phyloP scores from a whole-genome alignment of 1,139 yeast genomes.

The Candida freyschussii region DNA sequence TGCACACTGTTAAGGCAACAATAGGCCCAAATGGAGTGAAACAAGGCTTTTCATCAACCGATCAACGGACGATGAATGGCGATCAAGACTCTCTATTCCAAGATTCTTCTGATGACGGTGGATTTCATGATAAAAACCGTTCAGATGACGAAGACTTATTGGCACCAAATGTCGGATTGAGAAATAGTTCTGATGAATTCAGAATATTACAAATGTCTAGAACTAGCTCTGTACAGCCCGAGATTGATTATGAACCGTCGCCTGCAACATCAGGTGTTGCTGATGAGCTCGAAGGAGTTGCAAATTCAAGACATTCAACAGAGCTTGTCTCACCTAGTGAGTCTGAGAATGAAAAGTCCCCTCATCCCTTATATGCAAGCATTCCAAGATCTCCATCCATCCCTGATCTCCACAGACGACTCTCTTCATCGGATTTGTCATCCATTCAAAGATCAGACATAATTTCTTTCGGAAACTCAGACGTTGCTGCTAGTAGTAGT shows the following conservation, averaged over 20 bases:
- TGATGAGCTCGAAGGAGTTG: not conserved
- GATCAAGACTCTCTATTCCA: slow-evolving; percentile 14
- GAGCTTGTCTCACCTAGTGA: not conserved
- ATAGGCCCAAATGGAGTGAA: not conserved
- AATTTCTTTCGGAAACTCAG: not conserved
- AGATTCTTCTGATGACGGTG: slow-evolving; percentile 18
- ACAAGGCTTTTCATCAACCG: not conserved
- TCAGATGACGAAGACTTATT: not conserved
- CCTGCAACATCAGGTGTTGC: no score
- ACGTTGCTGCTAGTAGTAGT: no score
- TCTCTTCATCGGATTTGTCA: not conserved
- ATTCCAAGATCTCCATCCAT: not conserved
- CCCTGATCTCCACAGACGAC: not conserved
- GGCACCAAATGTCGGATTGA: not conserved
- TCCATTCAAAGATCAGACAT: slow-evolving; percentile 1
- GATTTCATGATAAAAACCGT: not conserved
- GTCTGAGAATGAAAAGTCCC: not conserved
- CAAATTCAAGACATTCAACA: not conserved
- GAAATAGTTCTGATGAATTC: not conserved
- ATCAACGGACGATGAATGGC: not conserved
- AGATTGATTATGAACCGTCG: slow-evolving; percentile 5
- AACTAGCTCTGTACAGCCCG: slow-evolving; percentile 9
- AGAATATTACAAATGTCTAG: slow-evolving; percentile 1
- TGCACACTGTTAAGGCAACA: slow-evolving; percentile 3
- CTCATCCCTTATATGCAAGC: not conserved